phyloP scores from a whole-genome alignment of 1,284 basidiomycete species.

The Ceratobasidium sp. region DNA sequence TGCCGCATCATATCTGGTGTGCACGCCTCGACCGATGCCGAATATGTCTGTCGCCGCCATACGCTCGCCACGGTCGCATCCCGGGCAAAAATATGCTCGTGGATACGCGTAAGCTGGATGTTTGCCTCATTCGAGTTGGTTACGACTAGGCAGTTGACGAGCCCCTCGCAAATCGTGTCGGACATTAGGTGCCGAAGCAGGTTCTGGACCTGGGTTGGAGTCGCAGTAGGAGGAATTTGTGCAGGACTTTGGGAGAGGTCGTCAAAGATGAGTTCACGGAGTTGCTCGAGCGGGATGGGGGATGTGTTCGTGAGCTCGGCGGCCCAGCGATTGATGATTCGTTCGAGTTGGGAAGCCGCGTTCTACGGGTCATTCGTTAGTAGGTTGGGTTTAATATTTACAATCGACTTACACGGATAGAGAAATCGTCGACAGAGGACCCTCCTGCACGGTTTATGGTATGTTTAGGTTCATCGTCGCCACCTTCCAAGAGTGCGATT shows the following conservation, averaged over 20 bases:
- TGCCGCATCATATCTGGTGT: conserved; percentile 71
- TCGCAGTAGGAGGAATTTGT: conserved; percentile 53
- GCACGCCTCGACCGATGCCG: conserved; percentile 78
- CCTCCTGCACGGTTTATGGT: conserved; percentile 61
- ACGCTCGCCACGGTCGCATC: conserved; percentile 83
- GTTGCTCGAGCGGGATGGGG: conserved; percentile 63
- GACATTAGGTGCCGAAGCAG: conserved; percentile 79
- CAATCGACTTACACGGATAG: conserved; percentile 70
- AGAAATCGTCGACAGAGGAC: conserved; percentile 78
- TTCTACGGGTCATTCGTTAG: conserved; percentile 60
- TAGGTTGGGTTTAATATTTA: neutral
- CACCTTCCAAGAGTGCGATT: conserved; percentile 77
- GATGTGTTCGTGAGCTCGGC: conserved; percentile 72
- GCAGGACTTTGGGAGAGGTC: conserved; percentile 67
- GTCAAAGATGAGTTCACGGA: conserved; percentile 68
- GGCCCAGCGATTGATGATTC: conserved; percentile 83
- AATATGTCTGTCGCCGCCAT: conserved; percentile 86
- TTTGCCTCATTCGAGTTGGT: conserved; percentile 81
- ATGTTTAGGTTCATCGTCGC: conserved; percentile 56
- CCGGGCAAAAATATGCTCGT: conserved; percentile 83
- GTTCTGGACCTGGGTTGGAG: conserved; percentile 76
- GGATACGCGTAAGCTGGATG: conserved; percentile 79
- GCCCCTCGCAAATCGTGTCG: conserved; percentile 78
- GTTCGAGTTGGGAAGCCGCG: conserved; percentile 78
- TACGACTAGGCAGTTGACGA: conserved; percentile 82